A percentile compares a stretch with the other conserved stretches of the same genome.
These are phyloP conservation scores for Dentipellis sp. DNA, from an alignment of 768 basidiomycete genomes.

Conservation along the genomic window DNA sequence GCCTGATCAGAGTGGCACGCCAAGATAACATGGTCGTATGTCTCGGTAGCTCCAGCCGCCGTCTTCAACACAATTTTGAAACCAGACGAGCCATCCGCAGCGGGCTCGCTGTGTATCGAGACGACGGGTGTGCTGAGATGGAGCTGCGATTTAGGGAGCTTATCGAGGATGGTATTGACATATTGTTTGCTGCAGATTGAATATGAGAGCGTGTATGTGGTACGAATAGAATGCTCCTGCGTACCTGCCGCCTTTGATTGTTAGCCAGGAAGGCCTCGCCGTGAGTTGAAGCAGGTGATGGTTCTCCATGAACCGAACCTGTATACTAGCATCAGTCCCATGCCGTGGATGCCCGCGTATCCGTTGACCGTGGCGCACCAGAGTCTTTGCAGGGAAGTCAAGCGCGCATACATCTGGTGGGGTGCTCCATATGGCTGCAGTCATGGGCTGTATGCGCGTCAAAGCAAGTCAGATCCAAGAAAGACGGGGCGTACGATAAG, in stretches of 20 bases:
- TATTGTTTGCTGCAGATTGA: slow-evolving; percentile 42
- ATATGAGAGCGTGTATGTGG: neutral
- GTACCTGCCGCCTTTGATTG: slow-evolving; percentile 64
- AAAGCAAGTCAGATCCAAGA: neutral
- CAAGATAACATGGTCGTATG: slow-evolving; percentile 65
- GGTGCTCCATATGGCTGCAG: slow-evolving; percentile 74
- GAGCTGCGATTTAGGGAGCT: slow-evolving; percentile 40
- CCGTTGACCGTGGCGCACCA: slow-evolving; percentile 27
- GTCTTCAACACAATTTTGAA: slow-evolving; percentile 36
- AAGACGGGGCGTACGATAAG: slow-evolving; percentile 45
- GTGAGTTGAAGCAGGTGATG: slow-evolving; percentile 66
- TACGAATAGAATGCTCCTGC: slow-evolving; percentile 4
- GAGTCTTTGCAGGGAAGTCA: slow-evolving; percentile 62
- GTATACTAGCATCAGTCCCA: neutral
- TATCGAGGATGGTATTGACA: slow-evolving; percentile 50
- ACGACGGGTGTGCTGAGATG: slow-evolving; percentile 52
- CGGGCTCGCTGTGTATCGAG: slow-evolving; percentile 25
- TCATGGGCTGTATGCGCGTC: slow-evolving; percentile 46
- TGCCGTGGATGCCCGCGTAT: neutral
- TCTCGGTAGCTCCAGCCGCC: slow-evolving; percentile 29
- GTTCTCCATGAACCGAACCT: slow-evolving; percentile 68
- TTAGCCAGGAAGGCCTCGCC: slow-evolving; percentile 65
- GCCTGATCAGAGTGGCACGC: slow-evolving; percentile 67
- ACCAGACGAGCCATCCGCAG: slow-evolving; percentile 3
- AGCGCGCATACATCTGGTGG: slow-evolving; percentile 59